Evolutionary conservation across 208 protist genomes (phyloP), one percentile per base, ranked within the genome.

Genomic region (Lotmaria passim): DNA sequence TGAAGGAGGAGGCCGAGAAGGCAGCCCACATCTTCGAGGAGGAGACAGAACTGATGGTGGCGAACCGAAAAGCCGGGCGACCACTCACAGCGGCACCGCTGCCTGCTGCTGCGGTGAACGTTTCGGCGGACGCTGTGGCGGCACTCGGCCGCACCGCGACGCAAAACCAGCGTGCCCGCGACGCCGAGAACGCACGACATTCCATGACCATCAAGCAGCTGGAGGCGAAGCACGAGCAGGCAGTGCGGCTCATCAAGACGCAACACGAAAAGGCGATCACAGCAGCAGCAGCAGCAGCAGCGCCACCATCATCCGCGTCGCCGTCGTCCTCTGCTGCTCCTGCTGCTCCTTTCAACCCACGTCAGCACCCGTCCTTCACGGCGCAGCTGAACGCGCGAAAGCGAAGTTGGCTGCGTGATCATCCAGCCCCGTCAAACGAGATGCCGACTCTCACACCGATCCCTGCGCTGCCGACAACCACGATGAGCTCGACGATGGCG

Each of bases 211-310:
- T 78, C 12, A 82, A 82, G 60, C 69, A 87, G 70, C 48, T 92
- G 6, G 81, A 92, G 56, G 57, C 78, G 21, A 78, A 83, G 30
- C 87, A 93, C 56, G 73, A 78, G 50, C 67, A 78, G 58, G 52
- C 71, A 0, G 72, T 88, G 57, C 74, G 78, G 6, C 62, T 78
- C 15, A 75, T 85, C 12, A 78, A 75, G 26, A 62, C 75, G 5
- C 73, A 78, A 33, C 82, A 86, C 41, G 66, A 84, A 34, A 74
- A 82, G 57, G 56, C 48, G 14, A 7, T 48, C 17, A 28, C 39
- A 3, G 15, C 56, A 38, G 17, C 52, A 12, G 7, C 28, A 41
- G 55, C 19, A 24, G 10, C 31, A 48, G 43, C 23, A 23, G 46
- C 47, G 72, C n/a, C 23, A n/a, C n/a, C n/a, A n/a, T n/a, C n/a